Evolutionary conservation across 257 asterid genomes (phyloP), one percentile per base, ranked within the genome.

Genomic region (Oldenlandia corymbosa): DNA sequence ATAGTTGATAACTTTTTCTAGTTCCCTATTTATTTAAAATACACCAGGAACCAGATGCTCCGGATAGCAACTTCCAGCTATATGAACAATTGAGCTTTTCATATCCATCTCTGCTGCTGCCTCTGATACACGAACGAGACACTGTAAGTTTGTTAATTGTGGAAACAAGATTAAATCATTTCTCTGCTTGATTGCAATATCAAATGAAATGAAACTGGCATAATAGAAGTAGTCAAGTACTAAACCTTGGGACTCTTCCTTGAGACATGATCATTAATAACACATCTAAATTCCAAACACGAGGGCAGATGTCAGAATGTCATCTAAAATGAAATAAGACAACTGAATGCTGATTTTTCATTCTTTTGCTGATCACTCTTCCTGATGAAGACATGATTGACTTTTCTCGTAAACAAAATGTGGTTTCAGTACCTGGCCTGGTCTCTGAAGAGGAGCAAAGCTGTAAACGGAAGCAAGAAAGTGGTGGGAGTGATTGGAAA

Each of bases 391-490:
- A 31, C 9, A 13, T 32, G 18, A 17, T 28, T 8, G 18, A 53
- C 18, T 30, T 43, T 43, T 60, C 28, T 23, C 48, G 18, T 16
- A n/a, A 36, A 31, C 39, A 62, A 18, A 36, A 24, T n/a, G 56
- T 11, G 47, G 17, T 68, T 10, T 47, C 71, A 91, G 98, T 91
- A 79, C 71, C 81, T 88, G 50, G 94, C 89, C 0, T 91, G 98
- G 98, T 91, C 98, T 31, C 75, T 91, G 71, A 91, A 91, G 80
- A 80, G 98, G 79, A 91, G 98, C 83, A 88, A 88, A 81, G 98
- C 98, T 6, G 98, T 91, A 71, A 86, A 88, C 30, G 76, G 75
- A 31, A 62, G 98, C 27, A 79, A 71, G 76, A 80, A 71, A 66
- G 98, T 91, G 43, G 95, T 91, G 50, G 98, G 98, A 49, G 84